Evolutionary conservation across 306 rosid genomes (phyloP).

Genomic region (Corylus avellana): DNA sequence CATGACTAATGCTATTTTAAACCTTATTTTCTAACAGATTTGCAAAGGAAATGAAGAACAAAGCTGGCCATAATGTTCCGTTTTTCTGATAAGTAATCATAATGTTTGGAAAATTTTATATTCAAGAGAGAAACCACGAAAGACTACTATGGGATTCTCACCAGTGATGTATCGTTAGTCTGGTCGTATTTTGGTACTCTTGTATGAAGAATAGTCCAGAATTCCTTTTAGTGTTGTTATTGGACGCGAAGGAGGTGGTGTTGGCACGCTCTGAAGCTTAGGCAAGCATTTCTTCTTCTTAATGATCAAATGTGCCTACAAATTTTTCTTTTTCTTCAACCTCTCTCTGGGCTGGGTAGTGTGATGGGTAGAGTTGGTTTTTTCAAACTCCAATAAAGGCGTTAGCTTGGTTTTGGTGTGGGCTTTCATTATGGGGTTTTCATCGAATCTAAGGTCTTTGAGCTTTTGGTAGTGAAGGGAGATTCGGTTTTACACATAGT

Average conservation of each 20-base stretch:
- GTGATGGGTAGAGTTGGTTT: too few species aligned
- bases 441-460: too few species aligned
- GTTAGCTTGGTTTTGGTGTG: too few species aligned
- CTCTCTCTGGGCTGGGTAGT: neutral
- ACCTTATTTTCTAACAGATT: neutral
- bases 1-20: neutral
- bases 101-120: neutral
- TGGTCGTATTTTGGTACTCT: too few species aligned
- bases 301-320: slow-evolving; percentile 4
- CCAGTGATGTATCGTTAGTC: too few species aligned
- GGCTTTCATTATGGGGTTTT: too few species aligned
- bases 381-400: too few species aligned
- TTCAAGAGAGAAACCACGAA: too few species aligned
- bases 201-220: too few species aligned
- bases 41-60: neutral
- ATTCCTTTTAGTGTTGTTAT: slow-evolving; percentile 71
- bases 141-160: too few species aligned
- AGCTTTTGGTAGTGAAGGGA: too few species aligned
- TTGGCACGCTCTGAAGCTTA: slow-evolving; percentile 88
- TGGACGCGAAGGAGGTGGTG: slow-evolving; percentile 98
- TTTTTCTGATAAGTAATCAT: neutral
- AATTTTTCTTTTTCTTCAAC: slow-evolving; percentile 11
- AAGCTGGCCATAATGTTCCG: neutral
- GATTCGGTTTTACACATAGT: too few species aligned
- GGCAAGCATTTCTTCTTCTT: slow-evolving; percentile 55